These are phyloP conservation scores for Aspergillus panamensis DNA, from an alignment of 495 filamentous ascomycete genomes.

Conservation along the genomic window DNA sequence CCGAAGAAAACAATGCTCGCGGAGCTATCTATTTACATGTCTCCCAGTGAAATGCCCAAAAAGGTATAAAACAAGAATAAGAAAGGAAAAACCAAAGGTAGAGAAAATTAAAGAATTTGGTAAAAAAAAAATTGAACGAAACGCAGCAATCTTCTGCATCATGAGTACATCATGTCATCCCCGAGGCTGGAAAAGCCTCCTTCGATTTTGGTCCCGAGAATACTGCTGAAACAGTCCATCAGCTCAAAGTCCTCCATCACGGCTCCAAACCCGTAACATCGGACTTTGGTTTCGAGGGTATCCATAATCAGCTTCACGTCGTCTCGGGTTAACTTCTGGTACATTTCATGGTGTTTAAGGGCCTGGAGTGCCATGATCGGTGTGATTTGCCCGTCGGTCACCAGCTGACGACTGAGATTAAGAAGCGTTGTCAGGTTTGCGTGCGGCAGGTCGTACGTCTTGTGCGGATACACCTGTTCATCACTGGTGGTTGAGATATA, in stretches of 20 bases:
- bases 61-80: background rate
- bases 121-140: background rate
- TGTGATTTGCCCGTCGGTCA: constrained; percentile 92
- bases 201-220: constrained; percentile 64
- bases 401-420: constrained; percentile 76
- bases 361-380: constrained; percentile 92
- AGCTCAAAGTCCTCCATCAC: constrained; percentile 83
- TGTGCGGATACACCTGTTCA: constrained; percentile 40
- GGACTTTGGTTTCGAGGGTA: constrained; percentile 72
- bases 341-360: constrained; percentile 67
- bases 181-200: constrained; percentile 27
- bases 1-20: constrained; percentile 15
- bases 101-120: background rate
- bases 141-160: constrained; percentile 7
- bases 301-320: constrained; percentile 73
- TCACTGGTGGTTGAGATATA: constrained; percentile 43
- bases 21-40: constrained; percentile 17
- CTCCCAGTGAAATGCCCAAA: background rate
- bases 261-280: constrained; percentile 85
- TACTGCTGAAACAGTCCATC: constrained; percentile 72
- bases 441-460: constrained; percentile 56
- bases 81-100: background rate
- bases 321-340: constrained; percentile 56
- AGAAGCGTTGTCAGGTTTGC: constrained; percentile 74
- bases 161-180: constrained; percentile 42